Evolutionary conservation across 2,329 filamentous ascomycete genomes (phyloP).

Genomic region (Emericellopsis cladophorae): DNA sequence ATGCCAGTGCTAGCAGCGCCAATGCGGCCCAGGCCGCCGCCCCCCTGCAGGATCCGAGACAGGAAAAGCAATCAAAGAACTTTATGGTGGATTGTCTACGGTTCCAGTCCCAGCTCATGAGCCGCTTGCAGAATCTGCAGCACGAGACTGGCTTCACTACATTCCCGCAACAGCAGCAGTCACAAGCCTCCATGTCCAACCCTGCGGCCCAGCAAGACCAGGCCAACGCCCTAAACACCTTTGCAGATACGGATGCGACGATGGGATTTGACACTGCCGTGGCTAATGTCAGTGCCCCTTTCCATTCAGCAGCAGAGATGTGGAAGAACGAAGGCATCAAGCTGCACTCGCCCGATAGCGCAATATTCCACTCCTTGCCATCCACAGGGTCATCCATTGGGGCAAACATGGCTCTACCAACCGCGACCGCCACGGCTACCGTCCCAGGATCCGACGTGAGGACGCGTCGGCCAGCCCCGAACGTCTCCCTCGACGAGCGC

Average conservation of each 20-base stretch:
- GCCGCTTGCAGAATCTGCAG: slow-evolving; percentile 8
- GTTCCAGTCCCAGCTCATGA: slow-evolving; percentile 11
- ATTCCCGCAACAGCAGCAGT: not conserved
- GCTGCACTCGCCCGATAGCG: slow-evolving; percentile 2
- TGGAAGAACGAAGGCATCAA: slow-evolving; percentile 9
- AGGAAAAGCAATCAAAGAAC: slow-evolving; percentile 6
- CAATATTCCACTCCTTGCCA: not conserved
- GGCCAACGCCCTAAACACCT: slow-evolving; percentile 4
- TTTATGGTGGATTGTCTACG: slow-evolving; percentile 12
- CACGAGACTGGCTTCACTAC: slow-evolving; percentile 4
- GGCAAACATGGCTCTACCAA: not conserved
- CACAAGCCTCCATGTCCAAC: not conserved
- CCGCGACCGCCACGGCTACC: not conserved
- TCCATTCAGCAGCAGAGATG: not conserved
- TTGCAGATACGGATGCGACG: slow-evolving; percentile 6
- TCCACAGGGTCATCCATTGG: not conserved
- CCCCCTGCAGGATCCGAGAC: not conserved
- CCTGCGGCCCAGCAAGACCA: slow-evolving; percentile 6
- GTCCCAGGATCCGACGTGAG: not conserved
- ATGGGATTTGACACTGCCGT: slow-evolving; percentile 6
- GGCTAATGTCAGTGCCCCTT: not conserved
- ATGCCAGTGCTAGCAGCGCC: too few species aligned
- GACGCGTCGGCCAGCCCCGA: slow-evolving; percentile 2
- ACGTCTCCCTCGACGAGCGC: slow-evolving; percentile 7
- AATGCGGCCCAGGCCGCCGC: too few species aligned